These are phyloP conservation scores for Cutaneotrichosporon curvatum DNA, from an alignment of 1,284 basidiomycete species.

Conservation along the genomic window DNA sequence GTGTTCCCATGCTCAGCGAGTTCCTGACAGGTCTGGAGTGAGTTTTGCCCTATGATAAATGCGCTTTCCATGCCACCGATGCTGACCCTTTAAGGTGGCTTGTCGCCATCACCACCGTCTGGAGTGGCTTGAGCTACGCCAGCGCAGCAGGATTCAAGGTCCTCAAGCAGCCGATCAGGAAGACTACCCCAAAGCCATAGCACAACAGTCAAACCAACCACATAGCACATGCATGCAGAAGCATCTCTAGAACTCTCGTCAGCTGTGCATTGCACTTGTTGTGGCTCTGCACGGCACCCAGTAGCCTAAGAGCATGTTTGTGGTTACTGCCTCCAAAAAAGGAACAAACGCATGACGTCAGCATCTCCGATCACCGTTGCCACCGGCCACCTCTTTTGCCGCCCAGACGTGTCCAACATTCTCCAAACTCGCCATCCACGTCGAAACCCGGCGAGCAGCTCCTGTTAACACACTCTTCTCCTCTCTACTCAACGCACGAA, in stretches of 20 bases:
- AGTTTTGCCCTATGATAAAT: constrained; percentile 27
- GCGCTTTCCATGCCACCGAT: background rate
- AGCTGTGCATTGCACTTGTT: too few relatives aligned
- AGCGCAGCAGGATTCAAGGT: constrained; percentile 65
- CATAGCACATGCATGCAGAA: too few relatives aligned
- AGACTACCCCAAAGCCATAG: constrained; percentile 2
- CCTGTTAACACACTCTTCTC: too few relatives aligned
- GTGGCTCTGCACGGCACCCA: too few relatives aligned
- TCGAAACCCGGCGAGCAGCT: background rate
- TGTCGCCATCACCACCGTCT: constrained; percentile 81
- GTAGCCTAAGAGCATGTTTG: too few relatives aligned
- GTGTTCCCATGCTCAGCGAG: constrained; percentile 52
- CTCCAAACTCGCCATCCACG: background rate
- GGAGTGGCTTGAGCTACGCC: constrained; percentile 85
- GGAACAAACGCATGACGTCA: constrained; percentile 1
- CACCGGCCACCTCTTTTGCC: background rate
- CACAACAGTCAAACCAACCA: background rate
- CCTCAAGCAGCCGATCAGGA: constrained; percentile 21
- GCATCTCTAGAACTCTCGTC: too few relatives aligned
- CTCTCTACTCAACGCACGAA: background rate
- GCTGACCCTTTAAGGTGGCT: constrained; percentile 63
- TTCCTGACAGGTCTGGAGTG: constrained; percentile 61
- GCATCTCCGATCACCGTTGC: background rate
- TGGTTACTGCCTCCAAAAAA: too few relatives aligned
- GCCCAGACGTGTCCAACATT: background rate